Base-by-base conservation (phyloP, 129 eudicot genomes). In the Apium graveolens region DNA sequence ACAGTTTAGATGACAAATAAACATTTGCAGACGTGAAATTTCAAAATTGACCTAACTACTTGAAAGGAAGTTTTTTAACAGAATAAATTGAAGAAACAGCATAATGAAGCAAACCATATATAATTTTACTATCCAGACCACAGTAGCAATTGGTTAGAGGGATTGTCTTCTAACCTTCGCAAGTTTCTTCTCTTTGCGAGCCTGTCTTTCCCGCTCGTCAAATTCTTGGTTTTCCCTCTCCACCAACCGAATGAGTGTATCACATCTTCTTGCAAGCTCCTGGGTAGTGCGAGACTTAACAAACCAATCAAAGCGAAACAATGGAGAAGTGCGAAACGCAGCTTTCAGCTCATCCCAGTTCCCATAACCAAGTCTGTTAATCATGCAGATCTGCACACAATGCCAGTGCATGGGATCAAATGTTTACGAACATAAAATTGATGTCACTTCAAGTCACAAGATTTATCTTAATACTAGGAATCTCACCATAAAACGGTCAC, bases 331-430 rank as follows among this genome's bases (percentile, higher is more conserved):
- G 48, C 97, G 89, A 68, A 94, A 94, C 51, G 98, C 97, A 18
- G 97, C 96, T 86, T 94, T 94, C 81, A 94, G 85, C 81, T 94
- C 97, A 60, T 94, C 98, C 98, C 98, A 94, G 78, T 94, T 94
- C 11, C 98, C 97, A 76, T 94, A 91, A 21, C 98, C 98, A 37
- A 94, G 96, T 85, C 92, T 94, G 86, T 91, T 94, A 82, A 94
- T 89, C 98, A 88, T 91, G 90, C 98, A 94, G 70, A 94, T 91
- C 98, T 94, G 83, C 77, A 32, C 18, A 76, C 37, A 17, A 53
- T 32, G 66, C 43, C 74, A 34, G 5, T 37, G 29, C 37, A 53
- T 37, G 11, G 16, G 44, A 7, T 51, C 34, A 57, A 21, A 55
- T 53, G 13, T 11, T 14, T 42, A 13, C 16, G 31, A 11, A 31